phyloP scores from a whole-genome alignment of 129 eudicot genomes.

The Artemisia annua region DNA sequence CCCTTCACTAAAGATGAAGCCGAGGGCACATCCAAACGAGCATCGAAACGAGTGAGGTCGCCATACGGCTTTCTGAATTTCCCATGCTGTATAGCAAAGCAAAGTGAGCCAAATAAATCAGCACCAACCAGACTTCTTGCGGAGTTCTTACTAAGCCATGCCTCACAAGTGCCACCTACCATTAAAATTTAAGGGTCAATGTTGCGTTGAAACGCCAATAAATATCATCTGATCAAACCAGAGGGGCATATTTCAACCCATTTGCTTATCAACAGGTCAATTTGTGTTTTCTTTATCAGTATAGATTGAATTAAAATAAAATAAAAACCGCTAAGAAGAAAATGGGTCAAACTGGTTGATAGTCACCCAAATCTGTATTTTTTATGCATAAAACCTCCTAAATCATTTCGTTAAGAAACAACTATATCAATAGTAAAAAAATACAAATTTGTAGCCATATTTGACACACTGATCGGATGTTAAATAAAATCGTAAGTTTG shows the following conservation, averaged over 20 bases:
- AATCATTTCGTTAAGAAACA: too few species aligned
- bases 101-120: slow-evolving; percentile 76
- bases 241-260: background rate
- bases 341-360: background rate
- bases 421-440: background rate
- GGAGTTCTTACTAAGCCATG: slow-evolving; percentile 49
- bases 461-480: background rate
- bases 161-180: slow-evolving; percentile 69
- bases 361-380: background rate
- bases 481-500: background rate
- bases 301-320: background rate
- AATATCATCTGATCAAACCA: background rate
- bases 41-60: slow-evolving; percentile 82
- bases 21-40: slow-evolving; percentile 67
- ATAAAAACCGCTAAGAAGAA: background rate
- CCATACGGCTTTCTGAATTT: slow-evolving; percentile 54
- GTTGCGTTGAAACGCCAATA: background rate
- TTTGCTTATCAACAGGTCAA: slow-evolving; percentile 1
- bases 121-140: slow-evolving; percentile 50
- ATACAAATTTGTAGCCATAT: background rate
- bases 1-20: slow-evolving; percentile 51
- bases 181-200: background rate
- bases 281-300: background rate
- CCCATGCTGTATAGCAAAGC: slow-evolving; percentile 68
- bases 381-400: background rate